Evolutionary conservation across 2,329 filamentous ascomycete species (phyloP), one percentile per base, ranked within the genome.

Genomic region (Penicillium oxalicum): DNA sequence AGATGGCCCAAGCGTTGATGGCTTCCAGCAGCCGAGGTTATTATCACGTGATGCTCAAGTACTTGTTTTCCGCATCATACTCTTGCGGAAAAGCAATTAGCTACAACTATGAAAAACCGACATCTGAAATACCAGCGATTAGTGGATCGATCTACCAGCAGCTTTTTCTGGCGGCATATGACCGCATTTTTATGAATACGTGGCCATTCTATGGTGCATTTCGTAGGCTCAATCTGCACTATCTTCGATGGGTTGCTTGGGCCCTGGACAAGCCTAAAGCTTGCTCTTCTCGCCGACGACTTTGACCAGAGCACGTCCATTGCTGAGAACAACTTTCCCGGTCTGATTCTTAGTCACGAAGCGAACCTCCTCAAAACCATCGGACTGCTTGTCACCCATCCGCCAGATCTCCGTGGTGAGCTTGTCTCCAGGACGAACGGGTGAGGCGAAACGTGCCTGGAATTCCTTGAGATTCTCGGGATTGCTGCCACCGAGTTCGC

Each of bases 381-480:
- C 78, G 1, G 54, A 12, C 61, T 56, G 73, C 1, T 57, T 36
- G 38, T 78, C 79, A 1, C 89, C 89, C 24, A 81, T 88, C 65
- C 78, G 78, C 91, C 91, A 96, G 44, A 87, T 87, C 64, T 88
- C 83, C 5, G 84, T 88, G 33, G 88, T 79, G 28, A 95, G 77
- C 73, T 86, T 90, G 66, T 93, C 87, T 24, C 87, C 88, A 0
- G 89, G 88, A 65, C 81, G 83, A 7, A 95, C 90, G 1, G 90
- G 90, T 54, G 82, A 86, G 9, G 88, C 88, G 66, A 95, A 95
- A 38, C 90, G 78, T 13, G 89, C 89, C 74, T 91, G 88, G 74
- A 91, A 95, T 70, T 93, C 88, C 71, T 82, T 87, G 59, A 96
- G 76, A 62, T 91, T 94, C 56, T 79, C 79, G 1, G 90, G 87